phyloP scores from a whole-genome alignment of 305 asterid genomes.

The Andrographis paniculata region DNA sequence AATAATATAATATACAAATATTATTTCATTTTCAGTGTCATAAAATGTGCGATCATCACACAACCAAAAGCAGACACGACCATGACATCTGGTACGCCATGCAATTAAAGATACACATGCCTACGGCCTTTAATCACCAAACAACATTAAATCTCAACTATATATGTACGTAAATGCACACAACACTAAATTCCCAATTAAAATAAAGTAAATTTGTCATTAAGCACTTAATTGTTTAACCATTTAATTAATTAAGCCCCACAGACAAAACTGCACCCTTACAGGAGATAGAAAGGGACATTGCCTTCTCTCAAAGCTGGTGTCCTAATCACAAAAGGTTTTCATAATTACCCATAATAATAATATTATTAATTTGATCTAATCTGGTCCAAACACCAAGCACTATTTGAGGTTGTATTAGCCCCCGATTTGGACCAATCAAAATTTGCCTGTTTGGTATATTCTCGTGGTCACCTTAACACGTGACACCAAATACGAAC shows the following conservation, averaged over 20 bases:
- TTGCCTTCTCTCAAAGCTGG: not conserved
- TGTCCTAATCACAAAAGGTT: not conserved
- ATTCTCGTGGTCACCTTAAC: not conserved
- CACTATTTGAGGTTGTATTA: not conserved
- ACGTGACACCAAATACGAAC: not conserved
- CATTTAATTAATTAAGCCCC: not conserved
- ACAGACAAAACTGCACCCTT: slow-evolving; percentile 1
- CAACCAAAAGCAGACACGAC: not conserved
- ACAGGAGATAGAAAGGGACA: not conserved
- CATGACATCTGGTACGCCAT: not conserved
- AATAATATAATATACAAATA: too few relatives aligned
- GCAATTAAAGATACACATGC: not conserved
- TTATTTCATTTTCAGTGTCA: not conserved
- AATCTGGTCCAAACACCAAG: not conserved
- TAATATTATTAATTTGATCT: not conserved
- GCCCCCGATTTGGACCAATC: not conserved
- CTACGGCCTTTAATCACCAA: not conserved
- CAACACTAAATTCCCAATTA: too few relatives aligned
- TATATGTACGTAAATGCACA: too few relatives aligned
- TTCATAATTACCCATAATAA: not conserved
- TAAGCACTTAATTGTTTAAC: too few relatives aligned
- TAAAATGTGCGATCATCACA: not conserved
- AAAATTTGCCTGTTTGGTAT: not conserved
- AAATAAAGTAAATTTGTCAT: too few relatives aligned
- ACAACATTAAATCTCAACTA: too few relatives aligned